A percentile compares a stretch with the other conserved stretches of the same genome.
Evolutionary conservation across 140 eudicot species (phyloP).

Genomic region (Flaveria floridana): DNA sequence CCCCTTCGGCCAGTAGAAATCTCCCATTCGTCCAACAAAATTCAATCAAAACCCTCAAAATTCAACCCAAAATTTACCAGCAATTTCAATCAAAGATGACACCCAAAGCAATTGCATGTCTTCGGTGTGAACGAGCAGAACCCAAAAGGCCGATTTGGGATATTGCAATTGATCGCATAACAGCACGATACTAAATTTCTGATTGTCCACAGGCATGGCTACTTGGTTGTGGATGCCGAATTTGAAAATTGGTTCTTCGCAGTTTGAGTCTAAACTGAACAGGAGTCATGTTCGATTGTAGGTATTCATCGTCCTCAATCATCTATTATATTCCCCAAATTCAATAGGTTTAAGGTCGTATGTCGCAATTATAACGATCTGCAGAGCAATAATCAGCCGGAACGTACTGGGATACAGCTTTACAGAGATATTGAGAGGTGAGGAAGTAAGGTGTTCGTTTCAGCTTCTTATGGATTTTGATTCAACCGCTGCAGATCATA

Average conservation of each 20-base stretch:
- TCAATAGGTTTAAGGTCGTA: conserved; percentile 25
- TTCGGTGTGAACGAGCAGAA: conserved; percentile 12
- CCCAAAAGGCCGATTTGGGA: conserved; percentile 7
- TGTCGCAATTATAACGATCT: conserved; percentile 36
- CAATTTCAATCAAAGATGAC: conserved; percentile 8
- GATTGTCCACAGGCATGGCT: conserved; percentile 40
- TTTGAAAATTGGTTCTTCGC: conserved; percentile 15
- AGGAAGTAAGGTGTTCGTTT: not conserved
- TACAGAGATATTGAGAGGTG: conserved; percentile 79
- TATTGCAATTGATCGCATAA: conserved; percentile 8
- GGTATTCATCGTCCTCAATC: conserved; percentile 29
- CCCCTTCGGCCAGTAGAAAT: too few relatives aligned
- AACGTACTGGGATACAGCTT: conserved; percentile 58
- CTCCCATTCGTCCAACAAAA: too few relatives aligned
- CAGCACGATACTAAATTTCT: conserved; percentile 6
- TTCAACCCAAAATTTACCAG: not conserved
- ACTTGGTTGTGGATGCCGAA: conserved; percentile 40
- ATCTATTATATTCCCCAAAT: conserved; percentile 3
- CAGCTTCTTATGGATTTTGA: not conserved
- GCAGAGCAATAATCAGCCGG: conserved; percentile 29
- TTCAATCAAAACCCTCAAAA: not conserved
- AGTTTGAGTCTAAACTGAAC: conserved; percentile 25
- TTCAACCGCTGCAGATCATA: not conserved
- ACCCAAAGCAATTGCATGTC: conserved; percentile 11
- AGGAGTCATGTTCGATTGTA: conserved; percentile 15